Conservation (phyloP, 768 basidiomycete genomes). For the Mycena haematopus region DNA sequence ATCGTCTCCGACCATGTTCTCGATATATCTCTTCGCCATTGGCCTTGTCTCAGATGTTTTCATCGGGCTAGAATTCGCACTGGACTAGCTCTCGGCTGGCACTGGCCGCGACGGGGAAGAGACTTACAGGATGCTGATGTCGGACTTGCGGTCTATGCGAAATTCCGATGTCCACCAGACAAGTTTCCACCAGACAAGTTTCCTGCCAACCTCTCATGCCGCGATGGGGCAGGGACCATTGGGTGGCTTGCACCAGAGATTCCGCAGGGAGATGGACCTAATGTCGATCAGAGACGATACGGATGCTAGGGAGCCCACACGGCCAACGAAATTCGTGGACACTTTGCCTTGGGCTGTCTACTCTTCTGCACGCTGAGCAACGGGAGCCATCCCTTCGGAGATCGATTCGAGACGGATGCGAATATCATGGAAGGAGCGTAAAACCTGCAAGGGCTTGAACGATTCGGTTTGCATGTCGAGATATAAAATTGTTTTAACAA, state of each 20-base stretch:
- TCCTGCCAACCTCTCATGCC: conserved; percentile 90
- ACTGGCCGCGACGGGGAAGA: conserved; percentile 58
- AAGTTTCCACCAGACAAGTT: too few species aligned
- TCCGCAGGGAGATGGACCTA: conserved; percentile 91
- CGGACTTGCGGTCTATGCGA: conserved; percentile 96
- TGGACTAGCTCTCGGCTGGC: conserved; percentile 92
- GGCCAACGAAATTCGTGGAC: conserved; percentile 94
- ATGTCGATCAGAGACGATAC: conserved; percentile 57
- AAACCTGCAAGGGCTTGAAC: conserved; percentile 70
- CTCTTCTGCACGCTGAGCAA: conserved; percentile 92
- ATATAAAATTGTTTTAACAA: too few species aligned
- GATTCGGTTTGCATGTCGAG: too few species aligned
- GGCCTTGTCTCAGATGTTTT: conserved; percentile 1
- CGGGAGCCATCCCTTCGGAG: conserved; percentile 94
- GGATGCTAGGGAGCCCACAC: conserved; percentile 56
- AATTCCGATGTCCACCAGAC: conserved; percentile 95
- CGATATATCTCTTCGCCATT: conserved; percentile 52
- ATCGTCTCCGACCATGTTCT: conserved; percentile 77
- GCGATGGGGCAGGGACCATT: conserved; percentile 89
- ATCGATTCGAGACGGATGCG: conserved; percentile 89
- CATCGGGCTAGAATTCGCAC: conserved; percentile 88
- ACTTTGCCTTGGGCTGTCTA: conserved; percentile 93
- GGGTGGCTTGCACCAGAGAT: conserved; percentile 99
- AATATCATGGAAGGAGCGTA: conserved; percentile 90
- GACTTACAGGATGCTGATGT: conserved; percentile 90